Base-by-base conservation (phyloP, 768 basidiomycete genomes). In the Calocybe cyanea region DNA sequence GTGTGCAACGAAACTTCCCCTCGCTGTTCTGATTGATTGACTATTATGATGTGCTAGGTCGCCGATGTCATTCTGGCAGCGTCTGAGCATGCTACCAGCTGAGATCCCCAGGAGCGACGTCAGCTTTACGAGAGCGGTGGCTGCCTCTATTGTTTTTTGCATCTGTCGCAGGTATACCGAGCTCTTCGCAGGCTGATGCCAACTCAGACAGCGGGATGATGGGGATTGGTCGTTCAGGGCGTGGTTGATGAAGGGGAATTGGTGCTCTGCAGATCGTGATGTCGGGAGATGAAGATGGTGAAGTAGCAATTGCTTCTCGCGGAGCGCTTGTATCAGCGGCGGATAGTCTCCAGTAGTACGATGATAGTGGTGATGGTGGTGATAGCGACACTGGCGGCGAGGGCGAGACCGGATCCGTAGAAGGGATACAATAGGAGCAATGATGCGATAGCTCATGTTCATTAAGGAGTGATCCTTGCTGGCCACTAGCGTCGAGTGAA, bases 211-310 rank as follows among this genome's bases (percentile, higher is more conserved):
- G 63, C 31, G 68, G 68, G 11, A 73, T 59, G 49, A 73, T 75
- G 30, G 71, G 70, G 56, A 75, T 73, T 36, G 59, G 65, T 44
- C 72, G 68, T 37, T 61, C 69, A 46, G 73, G 73, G 35, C 71
- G 72, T 35, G 73, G 73, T 52, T 75, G 73, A 58, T 70, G 70
- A 23, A 75, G 57, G 43, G 66, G 63, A 43, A 71, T 60, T 18
- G 62, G 58, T 19, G 52, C 45, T 17, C 50, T 50, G 23, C 55
- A 48, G 41, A 53, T 40, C 33, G 38, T 45, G 42, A 55, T 33
- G 30, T 39, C 37, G 20, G 64, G 62, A 32, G 62, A 51, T 20
- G 58, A n/a, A n/a, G n/a, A 56, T 42, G 51, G 50, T 28, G 25
- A 28, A 5, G 25, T 11, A 28, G 25, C 25, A 28, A 28, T 11